Evolutionary conservation across 1,139 yeast species (phyloP).

Genomic region (Pichia norvegensis): DNA sequence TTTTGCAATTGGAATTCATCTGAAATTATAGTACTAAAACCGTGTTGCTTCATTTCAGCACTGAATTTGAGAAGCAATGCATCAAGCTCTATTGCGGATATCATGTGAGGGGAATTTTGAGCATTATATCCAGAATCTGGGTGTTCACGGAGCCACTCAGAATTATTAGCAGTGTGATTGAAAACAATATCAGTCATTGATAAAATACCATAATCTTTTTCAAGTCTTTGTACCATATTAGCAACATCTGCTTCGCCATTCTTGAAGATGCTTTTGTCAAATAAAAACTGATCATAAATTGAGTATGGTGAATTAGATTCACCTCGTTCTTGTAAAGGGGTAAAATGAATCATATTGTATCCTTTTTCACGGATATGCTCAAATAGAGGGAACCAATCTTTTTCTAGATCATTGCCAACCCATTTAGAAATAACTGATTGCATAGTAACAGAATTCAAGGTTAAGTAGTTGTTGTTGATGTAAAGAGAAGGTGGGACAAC

Average conservation of each 20-base stretch:
- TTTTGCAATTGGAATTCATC: constrained; percentile 46
- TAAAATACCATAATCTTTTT: constrained; percentile 51
- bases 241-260: constrained; percentile 39
- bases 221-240: constrained; percentile 41
- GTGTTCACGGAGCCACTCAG: constrained; percentile 73
- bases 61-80: constrained; percentile 59
- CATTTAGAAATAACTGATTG: constrained; percentile 88
- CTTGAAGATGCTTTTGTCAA: constrained; percentile 61
- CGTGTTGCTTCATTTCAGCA: constrained; percentile 39
- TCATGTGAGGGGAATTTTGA: constrained; percentile 83
- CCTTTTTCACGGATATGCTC: constrained; percentile 59
- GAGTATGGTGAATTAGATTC: constrained; percentile 89
- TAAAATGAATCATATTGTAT: constrained; percentile 92
- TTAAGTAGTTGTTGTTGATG: constrained; percentile 48
- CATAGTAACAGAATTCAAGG: constrained; percentile 73
- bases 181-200: constrained; percentile 87
- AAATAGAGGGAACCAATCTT: constrained; percentile 62
- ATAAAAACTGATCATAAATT: constrained; percentile 72
- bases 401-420: constrained; percentile 55
- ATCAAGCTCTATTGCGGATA: constrained; percentile 80
- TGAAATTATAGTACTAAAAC: constrained; percentile 51
- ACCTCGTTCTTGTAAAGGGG: constrained; percentile 88
- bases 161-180: constrained; percentile 91
- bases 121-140: constrained; percentile 89
- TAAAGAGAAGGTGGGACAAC: constrained; percentile 73